Percentiles rank a stretch among this genome's conserved stretches.
These are phyloP conservation scores for Chlorella sp. DNA, from an alignment of 139 green algal species.

Conservation along the genomic window DNA sequence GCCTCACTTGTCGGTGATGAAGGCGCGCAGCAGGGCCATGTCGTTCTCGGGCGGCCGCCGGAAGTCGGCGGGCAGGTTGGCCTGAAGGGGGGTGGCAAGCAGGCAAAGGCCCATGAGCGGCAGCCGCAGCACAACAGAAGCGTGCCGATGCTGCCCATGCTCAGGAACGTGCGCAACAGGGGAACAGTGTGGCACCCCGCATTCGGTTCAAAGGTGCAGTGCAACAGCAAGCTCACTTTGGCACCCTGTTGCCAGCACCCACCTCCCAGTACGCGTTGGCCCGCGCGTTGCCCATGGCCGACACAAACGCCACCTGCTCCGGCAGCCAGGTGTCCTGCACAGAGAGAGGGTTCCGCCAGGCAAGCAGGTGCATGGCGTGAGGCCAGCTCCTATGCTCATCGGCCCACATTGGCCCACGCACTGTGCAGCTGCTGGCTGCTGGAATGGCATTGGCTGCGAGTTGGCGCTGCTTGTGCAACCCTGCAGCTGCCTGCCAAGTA, in stretches of 20 bases:
- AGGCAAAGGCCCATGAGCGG: no score
- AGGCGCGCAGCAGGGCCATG: slow-evolving; percentile 62
- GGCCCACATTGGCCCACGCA: neutral
- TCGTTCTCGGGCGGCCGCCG: slow-evolving; percentile 75
- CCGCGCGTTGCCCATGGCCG: slow-evolving; percentile 83
- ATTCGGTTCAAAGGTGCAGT: no score
- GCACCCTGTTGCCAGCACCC: no score
- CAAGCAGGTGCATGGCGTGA: neutral
- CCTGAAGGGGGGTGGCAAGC: no score
- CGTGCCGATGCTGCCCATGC: no score
- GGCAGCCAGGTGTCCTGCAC: slow-evolving; percentile 92
- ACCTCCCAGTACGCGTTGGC: slow-evolving; percentile 89
- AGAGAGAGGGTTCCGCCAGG: neutral
- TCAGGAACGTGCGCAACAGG: no score
- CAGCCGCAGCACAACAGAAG: no score
- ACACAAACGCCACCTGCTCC: slow-evolving; percentile 88
- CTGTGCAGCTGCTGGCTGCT: neutral
- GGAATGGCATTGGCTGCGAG: neutral
- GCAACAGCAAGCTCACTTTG: no score
- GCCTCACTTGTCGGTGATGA: slow-evolving; percentile 86
- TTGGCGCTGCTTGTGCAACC: neutral
- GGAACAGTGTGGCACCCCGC: no score
- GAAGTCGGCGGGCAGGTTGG: slow-evolving; percentile 73
- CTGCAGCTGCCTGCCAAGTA: neutral
- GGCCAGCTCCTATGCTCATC: no score